Conservation (phyloP, 331 rosid species). For the Cydonia oblonga region DNA sequence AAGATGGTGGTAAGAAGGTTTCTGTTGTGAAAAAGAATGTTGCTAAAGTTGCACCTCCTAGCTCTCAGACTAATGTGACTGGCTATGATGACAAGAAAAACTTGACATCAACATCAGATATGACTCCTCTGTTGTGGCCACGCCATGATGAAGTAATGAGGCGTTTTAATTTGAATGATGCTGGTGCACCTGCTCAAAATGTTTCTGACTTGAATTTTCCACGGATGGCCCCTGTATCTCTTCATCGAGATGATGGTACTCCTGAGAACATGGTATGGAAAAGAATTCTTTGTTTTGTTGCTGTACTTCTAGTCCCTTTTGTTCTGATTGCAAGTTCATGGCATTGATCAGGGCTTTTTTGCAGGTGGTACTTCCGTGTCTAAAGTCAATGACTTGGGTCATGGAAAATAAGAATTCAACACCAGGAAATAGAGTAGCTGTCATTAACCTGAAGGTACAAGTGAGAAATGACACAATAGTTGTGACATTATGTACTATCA, state of each 20-base stretch:
- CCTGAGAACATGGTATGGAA: constrained; percentile 57
- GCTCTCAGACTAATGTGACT: constrained; percentile 38
- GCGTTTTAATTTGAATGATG: constrained; percentile 73
- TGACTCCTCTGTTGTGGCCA: constrained; percentile 85
- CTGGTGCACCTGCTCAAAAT: constrained; percentile 47
- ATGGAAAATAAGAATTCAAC: constrained; percentile 85
- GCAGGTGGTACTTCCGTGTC: constrained; percentile 78
- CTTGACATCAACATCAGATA: constrained; percentile 38
- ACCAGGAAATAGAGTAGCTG: constrained; percentile 74
- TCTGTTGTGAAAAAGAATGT: constrained; percentile 48
- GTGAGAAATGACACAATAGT: neutral
- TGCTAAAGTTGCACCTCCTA: constrained; percentile 62
- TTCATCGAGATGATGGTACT: constrained; percentile 78
- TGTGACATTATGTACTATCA: neutral
- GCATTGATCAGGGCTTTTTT: constrained; percentile 12
- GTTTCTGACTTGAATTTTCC: constrained; percentile 76
- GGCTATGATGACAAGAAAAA: constrained; percentile 53
- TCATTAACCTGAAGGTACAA: constrained; percentile 71
- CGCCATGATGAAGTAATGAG: constrained; percentile 62
- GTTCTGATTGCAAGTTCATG: constrained; percentile 5
- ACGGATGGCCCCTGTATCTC: constrained; percentile 78
- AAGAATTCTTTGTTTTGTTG: neutral
- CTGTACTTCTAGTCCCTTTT: neutral
- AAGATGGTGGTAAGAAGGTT: constrained; percentile 70
- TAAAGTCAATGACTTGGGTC: constrained; percentile 95